Base-by-base conservation (phyloP, 2,329 filamentous ascomycete genomes). In the Penicillium sp. region DNA sequence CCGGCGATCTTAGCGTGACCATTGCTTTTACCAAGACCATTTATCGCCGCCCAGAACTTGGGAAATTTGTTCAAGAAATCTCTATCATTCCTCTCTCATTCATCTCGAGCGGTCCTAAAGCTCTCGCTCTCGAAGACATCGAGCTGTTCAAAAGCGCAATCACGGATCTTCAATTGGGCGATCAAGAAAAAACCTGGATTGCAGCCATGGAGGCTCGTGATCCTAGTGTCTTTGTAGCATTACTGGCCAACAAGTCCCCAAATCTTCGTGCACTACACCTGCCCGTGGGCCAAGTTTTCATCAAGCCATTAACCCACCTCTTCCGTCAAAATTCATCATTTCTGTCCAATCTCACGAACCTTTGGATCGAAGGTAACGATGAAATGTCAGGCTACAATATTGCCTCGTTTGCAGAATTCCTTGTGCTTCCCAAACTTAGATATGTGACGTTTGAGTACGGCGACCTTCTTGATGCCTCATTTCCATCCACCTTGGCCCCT, bases 141-240 rank as follows among this genome's bases (percentile, higher is more conserved):
- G 16, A 54, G 27, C 13, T 60, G 6, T 56, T 58, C 38, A 53
- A 35, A 7, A 2, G 29, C 14, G 47, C 38, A 23, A 53, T 65
- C 18, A 40, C 47, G 18, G 49, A 40, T 10, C 42, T 66, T 8
- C 5, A 51, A 3, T 34, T 67, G 11, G 47, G 26, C 8, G 40
- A 56, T n/a, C n/a, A 56, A 14, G 55, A 65, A 41, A 39, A 53
- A 29, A 26, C 27, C 3, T 67, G 65, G 64, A 32, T 62, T 26
- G 3, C 7, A 7, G 49, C 49, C 1, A 26, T 62, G 23, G 27
- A 59, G 2, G 26, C 42, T 4, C 2, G 9, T 8, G 55, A 67
- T 19, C 29, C 62, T 16, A 52, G 45, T 32, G 14, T 63, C 10
- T 51, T 61, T 14, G 14, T 52, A 29, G 58, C 61, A 8, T 47